Percentiles rank a stretch among this genome's conserved stretches.
These are phyloP conservation scores for Blastobotrys parvus DNA, from an alignment of 805 yeast genomes.

Conservation along the genomic window DNA sequence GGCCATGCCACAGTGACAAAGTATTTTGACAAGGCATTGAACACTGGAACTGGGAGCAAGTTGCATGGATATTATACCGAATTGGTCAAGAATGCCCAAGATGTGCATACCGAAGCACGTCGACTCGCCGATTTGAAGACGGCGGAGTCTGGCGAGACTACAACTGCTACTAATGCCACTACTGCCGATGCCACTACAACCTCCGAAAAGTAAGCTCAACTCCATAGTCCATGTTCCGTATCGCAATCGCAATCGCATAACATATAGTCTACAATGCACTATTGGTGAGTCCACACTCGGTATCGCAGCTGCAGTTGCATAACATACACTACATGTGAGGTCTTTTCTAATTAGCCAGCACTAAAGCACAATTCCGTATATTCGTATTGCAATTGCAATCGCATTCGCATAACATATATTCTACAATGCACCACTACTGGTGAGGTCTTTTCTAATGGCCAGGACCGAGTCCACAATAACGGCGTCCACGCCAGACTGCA, in stretches of 20 bases:
- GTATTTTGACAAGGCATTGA: constrained; percentile 30
- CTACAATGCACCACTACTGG: constrained; percentile 19
- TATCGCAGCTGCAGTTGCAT: too few species aligned
- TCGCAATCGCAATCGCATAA: too few species aligned
- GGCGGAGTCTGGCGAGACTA: constrained; percentile 14
- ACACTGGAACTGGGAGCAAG: constrained; percentile 42
- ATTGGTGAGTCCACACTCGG: too few species aligned
- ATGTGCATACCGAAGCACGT: constrained; percentile 67
- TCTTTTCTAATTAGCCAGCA: too few species aligned
- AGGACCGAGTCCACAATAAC: constrained; percentile 94
- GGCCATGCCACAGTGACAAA: constrained; percentile 14
- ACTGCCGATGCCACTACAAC: not conserved
- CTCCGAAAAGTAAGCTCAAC: too few species aligned
- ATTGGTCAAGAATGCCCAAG: constrained; percentile 46
- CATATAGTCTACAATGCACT: too few species aligned
- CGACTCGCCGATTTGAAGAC: constrained; percentile 57
- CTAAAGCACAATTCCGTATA: too few species aligned
- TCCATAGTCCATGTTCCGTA: too few species aligned
- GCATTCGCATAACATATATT: too few species aligned
- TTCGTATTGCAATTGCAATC: too few species aligned
- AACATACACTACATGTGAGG: too few species aligned
- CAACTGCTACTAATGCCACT: not conserved
- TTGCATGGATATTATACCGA: constrained; percentile 53
- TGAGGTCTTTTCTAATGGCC: constrained; percentile 81
- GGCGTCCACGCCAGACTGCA: constrained; percentile 95